A percentile compares a stretch with the other conserved stretches of the same genome.
Conservation (phyloP, 495 filamentous ascomycete genomes). For the Parmelia sp. region DNA sequence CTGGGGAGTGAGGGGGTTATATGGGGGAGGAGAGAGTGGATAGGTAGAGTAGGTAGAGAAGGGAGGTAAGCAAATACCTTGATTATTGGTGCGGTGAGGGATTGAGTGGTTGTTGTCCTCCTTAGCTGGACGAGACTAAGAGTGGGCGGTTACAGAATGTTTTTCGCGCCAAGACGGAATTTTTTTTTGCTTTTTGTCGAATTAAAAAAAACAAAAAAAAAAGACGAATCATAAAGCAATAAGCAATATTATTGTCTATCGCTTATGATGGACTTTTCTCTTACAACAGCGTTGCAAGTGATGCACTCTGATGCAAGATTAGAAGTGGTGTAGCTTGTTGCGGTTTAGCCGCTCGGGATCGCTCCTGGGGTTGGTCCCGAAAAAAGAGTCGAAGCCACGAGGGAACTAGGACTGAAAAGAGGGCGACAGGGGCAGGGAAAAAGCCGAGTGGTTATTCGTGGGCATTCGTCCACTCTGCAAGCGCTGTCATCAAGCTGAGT, state of each 20-base stretch:
- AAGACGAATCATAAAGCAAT: too few relatives aligned
- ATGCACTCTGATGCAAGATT: slow-evolving; percentile 19
- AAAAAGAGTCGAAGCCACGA: slow-evolving; percentile 22
- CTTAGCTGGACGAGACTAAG: slow-evolving; percentile 18
- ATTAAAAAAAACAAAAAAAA: slow-evolving; percentile 11
- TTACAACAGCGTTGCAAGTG: slow-evolving; percentile 24
- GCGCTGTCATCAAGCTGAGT: slow-evolving; percentile 17
- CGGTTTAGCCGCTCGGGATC: neutral
- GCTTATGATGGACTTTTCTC: slow-evolving; percentile 5
- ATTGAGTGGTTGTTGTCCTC: slow-evolving; percentile 14
- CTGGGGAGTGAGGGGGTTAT: slow-evolving; percentile 9
- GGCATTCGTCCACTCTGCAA: slow-evolving; percentile 20
- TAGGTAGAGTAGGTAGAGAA: neutral
- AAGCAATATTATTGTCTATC: too few relatives aligned
- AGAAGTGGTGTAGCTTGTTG: slow-evolving; percentile 14
- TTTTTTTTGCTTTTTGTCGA: slow-evolving; percentile 13
- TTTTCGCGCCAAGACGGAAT: slow-evolving; percentile 16
- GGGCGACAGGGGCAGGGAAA: slow-evolving; percentile 6
- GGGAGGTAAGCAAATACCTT: slow-evolving; percentile 16
- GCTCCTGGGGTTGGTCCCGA: slow-evolving; percentile 16
- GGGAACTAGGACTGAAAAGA: slow-evolving; percentile 10
- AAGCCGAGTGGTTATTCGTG: slow-evolving; percentile 16
- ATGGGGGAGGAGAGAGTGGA: slow-evolving; percentile 9
- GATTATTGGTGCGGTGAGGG: slow-evolving; percentile 2
- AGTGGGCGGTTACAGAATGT: slow-evolving; percentile 27